Conservation (phyloP, 768 basidiomycete species). For the Russula emetica region DNA sequence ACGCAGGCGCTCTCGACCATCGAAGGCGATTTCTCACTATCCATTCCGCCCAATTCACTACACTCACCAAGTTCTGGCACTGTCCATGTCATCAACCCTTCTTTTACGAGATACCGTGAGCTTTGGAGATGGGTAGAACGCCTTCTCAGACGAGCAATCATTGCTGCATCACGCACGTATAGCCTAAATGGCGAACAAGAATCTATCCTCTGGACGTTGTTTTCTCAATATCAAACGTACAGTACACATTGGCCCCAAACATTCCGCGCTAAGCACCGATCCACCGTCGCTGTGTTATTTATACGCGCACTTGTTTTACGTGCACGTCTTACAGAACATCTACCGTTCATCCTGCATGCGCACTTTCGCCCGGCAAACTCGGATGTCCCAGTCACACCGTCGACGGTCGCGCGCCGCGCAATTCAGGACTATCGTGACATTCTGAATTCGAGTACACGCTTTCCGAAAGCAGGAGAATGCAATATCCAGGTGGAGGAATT, state of each 20-base stretch:
- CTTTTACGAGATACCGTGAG: slow-evolving; percentile 70
- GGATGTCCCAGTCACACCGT: slow-evolving; percentile 30
- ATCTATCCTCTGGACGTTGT: slow-evolving; percentile 56
- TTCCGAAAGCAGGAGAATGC: slow-evolving; percentile 76
- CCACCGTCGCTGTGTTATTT: slow-evolving; percentile 63
- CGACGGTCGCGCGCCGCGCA: slow-evolving; percentile 68
- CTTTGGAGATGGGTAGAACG: slow-evolving; percentile 84
- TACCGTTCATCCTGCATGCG: slow-evolving; percentile 9
- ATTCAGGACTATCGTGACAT: slow-evolving; percentile 68
- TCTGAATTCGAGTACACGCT: slow-evolving; percentile 61
- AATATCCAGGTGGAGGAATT: slow-evolving; percentile 81
- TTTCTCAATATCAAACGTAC: slow-evolving; percentile 56
- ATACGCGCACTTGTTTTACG: slow-evolving; percentile 65
- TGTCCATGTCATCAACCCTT: slow-evolving; percentile 44
- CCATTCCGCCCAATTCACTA: slow-evolving; percentile 32
- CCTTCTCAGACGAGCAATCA: slow-evolving; percentile 73
- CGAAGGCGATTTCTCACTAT: slow-evolving; percentile 42
- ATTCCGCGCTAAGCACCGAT: slow-evolving; percentile 75
- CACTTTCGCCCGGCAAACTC: slow-evolving; percentile 20
- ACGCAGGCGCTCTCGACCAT: slow-evolving; percentile 51
- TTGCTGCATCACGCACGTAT: slow-evolving; percentile 52
- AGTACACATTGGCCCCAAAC: slow-evolving; percentile 70
- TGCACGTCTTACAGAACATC: slow-evolving; percentile 24
- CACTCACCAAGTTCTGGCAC: slow-evolving; percentile 32
- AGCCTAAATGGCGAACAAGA: slow-evolving; percentile 38